Evolutionary conservation across 2,329 filamentous ascomycete species (phyloP), one percentile per base, ranked within the genome.

Genomic region (Lecanosticta acicola): DNA sequence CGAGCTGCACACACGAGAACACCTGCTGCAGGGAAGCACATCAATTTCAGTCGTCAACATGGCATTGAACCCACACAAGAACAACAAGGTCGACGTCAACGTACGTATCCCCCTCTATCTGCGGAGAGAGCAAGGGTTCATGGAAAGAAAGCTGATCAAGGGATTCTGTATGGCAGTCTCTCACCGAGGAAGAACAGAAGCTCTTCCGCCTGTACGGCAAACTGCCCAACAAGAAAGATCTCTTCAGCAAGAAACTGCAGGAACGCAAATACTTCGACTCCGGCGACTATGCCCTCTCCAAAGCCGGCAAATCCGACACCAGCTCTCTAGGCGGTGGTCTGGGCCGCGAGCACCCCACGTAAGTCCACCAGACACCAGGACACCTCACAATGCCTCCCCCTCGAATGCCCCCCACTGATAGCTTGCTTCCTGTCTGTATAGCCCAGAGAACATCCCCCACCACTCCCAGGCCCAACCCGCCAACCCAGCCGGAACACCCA

Each of bases 251-350:
- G 77, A 94, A 97, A 68, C 81, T 97, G 66, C 96, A 96, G 79
- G 93, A 97, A 70, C 90, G 93, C 75, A 98, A 94, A 73, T 94
- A 94, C 74, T 95, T 94, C 70, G 88, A 94, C 74, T 93, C 86
- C 46, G 89, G 89, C 63, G 90, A 95, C 74, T 95, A 94, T 66
- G 89, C 89, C 64, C 83, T 94, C 71, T 91, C 85, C 69, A 94
- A 94, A 74, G 93, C 93, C 49, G 93, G 93, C 71, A 97, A 97
- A 74, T 87, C 90, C 64, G 86, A 93, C 65, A 85, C 93, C 63
- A 91, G 94, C 21, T 41, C 50, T 7, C 46, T 65, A 10, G 87
- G 94, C 50, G 94, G 91, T 65, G 85, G 85, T 63, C 87, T 98
- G 63, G 93, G 93, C 62, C 90, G 87, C 62, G 85, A 95, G 72